Evolutionary conservation across 805 yeast species (phyloP).

Genomic region (Starmerella geochares): DNA sequence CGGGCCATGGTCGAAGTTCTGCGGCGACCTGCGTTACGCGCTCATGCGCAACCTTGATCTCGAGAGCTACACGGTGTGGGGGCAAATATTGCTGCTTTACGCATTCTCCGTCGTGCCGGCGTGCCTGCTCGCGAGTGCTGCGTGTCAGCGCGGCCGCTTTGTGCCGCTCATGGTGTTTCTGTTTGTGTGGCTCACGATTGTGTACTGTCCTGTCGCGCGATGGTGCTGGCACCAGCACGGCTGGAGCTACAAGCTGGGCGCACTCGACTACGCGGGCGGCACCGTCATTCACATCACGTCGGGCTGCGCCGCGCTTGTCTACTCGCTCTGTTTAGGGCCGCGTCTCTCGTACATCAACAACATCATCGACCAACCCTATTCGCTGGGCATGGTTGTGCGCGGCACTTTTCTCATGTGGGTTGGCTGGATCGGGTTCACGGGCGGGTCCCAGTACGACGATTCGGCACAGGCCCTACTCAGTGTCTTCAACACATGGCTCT

Average conservation of each 20-base stretch:
- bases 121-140: slow-evolving; percentile 59
- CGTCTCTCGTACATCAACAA: slow-evolving; percentile 45
- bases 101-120: slow-evolving; percentile 59
- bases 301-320: slow-evolving; percentile 62
- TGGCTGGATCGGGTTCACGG: slow-evolving; percentile 72
- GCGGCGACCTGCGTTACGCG: slow-evolving; percentile 48
- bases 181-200: slow-evolving; percentile 59
- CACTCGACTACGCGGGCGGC: slow-evolving; percentile 66
- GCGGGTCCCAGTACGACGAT: slow-evolving; percentile 46
- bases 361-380: slow-evolving; percentile 43
- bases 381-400: slow-evolving; percentile 53
- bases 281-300: slow-evolving; percentile 67
- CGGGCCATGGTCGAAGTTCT: slow-evolving; percentile 34
- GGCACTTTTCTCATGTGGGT: slow-evolving; percentile 64
- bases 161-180: slow-evolving; percentile 62
- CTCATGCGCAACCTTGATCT: slow-evolving; percentile 39
- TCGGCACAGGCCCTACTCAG: slow-evolving; percentile 37
- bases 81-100: slow-evolving; percentile 44
- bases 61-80: slow-evolving; percentile 33
- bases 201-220: slow-evolving; percentile 61
- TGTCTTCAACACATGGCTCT: slow-evolving; percentile 45
- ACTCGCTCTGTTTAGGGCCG: slow-evolving; percentile 55
- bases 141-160: slow-evolving; percentile 60
- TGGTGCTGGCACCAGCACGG: slow-evolving; percentile 68
- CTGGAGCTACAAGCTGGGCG: slow-evolving; percentile 53